Base-by-base conservation (phyloP, 306 rosid species). In the Fagus sylvatica region DNA sequence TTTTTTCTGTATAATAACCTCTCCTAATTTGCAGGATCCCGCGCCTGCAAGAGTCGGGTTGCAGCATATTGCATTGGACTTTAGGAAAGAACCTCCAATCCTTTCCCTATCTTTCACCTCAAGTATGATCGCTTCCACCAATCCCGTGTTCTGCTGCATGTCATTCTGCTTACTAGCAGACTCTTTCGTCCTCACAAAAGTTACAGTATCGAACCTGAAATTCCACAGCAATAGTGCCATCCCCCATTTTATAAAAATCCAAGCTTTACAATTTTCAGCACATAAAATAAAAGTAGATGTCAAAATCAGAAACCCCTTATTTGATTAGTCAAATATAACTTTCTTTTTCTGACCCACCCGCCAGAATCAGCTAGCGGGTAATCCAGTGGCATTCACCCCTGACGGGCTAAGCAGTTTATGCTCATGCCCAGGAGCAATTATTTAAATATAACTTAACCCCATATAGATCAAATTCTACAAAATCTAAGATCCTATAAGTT, bases 51-150 rank as follows among this genome's bases (percentile, higher is more conserved):
- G 97, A 7, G 22, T 33, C 0, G 72, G 87, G 46, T 66, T 80
- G 79, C 98, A 94, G 81, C 97, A 91, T 66, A 94, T 86, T 42
- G 39, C 48, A 61, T 91, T 89, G 3, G 91, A 89, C 62, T 90
- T 88, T 36, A 81, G 79, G 69, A 70, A 87, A n/a, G 91, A 81
- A 2, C 93, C 97, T 37, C 98, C 98, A 51, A 94, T 87, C 70
- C 88, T 83, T 37, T 80, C 74, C 56, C 96, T 81, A 77, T 94
- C 97, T 60, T 89, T 88, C 2, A 94, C 96, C 84, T 94, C 93
- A 3, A 94, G 83, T 43, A 91, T 76, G 43, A 94, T 94, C 30
- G 97, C 93, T 82, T 94, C 98, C 54, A 94, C 91, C 75, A 94
- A 75, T 3, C 98, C 98, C 40, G 97, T 86, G 84, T 83, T 81